Percentiles rank a stretch among this genome's conserved stretches.
These are phyloP conservation scores for Aspergillus leporis DNA, from an alignment of 495 filamentous ascomycete genomes.

Conservation along the genomic window DNA sequence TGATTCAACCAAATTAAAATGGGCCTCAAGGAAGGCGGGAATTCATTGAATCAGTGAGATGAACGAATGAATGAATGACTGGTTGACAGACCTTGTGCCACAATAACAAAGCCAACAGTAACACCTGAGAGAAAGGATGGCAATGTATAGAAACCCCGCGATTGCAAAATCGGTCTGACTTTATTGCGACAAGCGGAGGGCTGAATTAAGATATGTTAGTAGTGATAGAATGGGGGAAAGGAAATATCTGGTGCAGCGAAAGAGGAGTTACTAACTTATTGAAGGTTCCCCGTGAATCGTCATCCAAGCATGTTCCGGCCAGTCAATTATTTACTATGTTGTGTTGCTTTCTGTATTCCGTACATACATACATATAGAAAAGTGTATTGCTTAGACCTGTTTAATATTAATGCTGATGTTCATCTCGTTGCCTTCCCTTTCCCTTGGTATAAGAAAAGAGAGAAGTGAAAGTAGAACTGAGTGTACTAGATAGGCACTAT, in stretches of 20 bases:
- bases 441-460: too few species aligned
- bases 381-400: too few species aligned
- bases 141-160: background rate
- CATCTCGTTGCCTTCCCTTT: too few species aligned
- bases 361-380: too few species aligned
- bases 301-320: background rate
- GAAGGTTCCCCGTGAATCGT: background rate
- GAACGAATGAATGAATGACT: background rate
- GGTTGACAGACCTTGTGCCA: background rate
- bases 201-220: background rate
- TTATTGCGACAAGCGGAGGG: background rate
- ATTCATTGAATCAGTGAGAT: background rate
- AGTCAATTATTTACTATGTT: background rate
- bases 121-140: background rate
- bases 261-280: background rate
- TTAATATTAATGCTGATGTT: too few species aligned
- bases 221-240: background rate
- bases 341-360: too few species aligned
- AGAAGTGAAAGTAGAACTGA: too few species aligned
- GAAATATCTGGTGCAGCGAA: background rate
- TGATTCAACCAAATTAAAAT: background rate
- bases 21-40: background rate
- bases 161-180: background rate
- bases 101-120: constrained; percentile 4
- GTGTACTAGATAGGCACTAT: too few species aligned